Evolutionary conservation across 345 rosid genomes (phyloP).

Genomic region (Syzygium grande): DNA sequence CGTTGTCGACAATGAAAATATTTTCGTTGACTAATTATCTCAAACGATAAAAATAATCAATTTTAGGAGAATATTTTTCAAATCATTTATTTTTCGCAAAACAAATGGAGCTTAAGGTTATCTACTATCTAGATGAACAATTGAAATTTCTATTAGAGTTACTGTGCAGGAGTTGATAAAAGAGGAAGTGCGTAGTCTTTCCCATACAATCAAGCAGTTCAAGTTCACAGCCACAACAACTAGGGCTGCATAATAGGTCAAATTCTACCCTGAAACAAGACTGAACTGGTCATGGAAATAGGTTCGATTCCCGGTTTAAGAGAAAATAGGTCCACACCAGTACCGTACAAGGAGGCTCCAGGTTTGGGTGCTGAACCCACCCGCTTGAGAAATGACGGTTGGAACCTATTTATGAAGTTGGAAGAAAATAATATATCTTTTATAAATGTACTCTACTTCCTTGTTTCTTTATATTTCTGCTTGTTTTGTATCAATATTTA

Average conservation of each 20-base stretch:
- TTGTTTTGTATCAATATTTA: no score
- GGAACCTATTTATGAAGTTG: background rate
- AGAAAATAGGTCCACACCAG: no score
- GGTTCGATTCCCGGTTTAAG: fast-evolving
- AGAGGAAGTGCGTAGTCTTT: background rate
- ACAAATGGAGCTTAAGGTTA: no score
- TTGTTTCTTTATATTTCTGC: no score
- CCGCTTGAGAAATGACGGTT: fast-evolving
- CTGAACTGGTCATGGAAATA: fast-evolving
- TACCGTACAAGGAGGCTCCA: background rate
- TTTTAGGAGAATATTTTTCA: no score
- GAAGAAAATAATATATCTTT: no score
- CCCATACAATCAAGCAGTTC: background rate
- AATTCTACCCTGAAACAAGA: fast-evolving
- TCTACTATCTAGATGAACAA: no score
- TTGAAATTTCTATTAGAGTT: background rate
- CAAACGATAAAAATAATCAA: no score
- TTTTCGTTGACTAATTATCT: no score
- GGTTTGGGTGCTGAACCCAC: fast-evolving
- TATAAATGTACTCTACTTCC: background rate
- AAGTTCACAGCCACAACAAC: background rate
- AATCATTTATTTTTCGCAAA: no score
- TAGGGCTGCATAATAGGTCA: background rate
- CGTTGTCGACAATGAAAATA: no score
- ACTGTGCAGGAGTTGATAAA: background rate